Percentiles rank a stretch among this genome's conserved stretches.
phyloP scores from a whole-genome alignment of 495 filamentous ascomycete genomes.

The Durotheca rogersii region DNA sequence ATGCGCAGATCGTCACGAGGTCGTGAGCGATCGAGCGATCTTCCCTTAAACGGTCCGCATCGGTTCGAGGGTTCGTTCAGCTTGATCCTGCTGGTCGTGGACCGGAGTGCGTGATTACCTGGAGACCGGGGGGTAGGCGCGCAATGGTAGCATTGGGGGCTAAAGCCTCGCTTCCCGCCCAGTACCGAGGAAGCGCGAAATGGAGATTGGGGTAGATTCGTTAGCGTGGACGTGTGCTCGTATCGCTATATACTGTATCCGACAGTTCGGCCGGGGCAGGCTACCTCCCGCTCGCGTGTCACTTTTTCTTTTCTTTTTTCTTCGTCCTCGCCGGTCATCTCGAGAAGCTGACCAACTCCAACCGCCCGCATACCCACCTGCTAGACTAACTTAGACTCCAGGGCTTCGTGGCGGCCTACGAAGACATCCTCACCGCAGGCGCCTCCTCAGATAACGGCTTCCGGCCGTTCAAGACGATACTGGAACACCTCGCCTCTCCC shows the following conservation, averaged over 20 bases:
- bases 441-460: conserved; percentile 36
- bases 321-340: neutral
- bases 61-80: conserved; percentile 4
- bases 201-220: conserved; percentile 4
- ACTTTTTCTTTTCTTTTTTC: too few relatives aligned
- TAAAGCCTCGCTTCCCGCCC: conserved; percentile 4
- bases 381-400: conserved; percentile 21
- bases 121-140: neutral
- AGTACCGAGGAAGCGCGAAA: too few relatives aligned
- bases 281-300: conserved; percentile 3
- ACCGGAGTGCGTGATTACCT: conserved; percentile 1
- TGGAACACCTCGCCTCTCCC: conserved; percentile 40
- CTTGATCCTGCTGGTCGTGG: neutral
- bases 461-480: conserved; percentile 44
- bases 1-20: neutral
- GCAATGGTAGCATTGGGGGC: conserved; percentile 20
- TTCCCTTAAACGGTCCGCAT: neutral
- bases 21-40: neutral
- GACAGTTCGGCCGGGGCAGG: conserved; percentile 3
- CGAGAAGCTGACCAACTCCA: conserved; percentile 10
- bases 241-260: conserved; percentile 8
- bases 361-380: neutral
- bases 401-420: conserved; percentile 58
- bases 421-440: conserved; percentile 47
- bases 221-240: conserved; percentile 10